phyloP scores from a whole-genome alignment of 495 filamentous ascomycete genomes.

The Aspergillus egyptiacus region DNA sequence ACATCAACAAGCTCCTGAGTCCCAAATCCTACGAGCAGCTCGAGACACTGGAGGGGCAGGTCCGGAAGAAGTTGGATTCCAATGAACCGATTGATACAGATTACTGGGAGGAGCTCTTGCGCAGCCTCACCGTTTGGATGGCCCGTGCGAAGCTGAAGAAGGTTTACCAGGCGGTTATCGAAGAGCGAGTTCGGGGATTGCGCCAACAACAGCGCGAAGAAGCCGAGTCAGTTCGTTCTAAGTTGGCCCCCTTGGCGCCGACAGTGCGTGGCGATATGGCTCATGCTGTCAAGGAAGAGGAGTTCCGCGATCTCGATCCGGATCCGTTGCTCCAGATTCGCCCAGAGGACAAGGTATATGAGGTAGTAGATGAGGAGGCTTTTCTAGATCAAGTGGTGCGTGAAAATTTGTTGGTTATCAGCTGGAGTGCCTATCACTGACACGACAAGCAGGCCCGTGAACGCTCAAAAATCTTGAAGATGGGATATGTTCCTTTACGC shows the following conservation, averaged over 20 bases:
- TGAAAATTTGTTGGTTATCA: conserved; percentile 2
- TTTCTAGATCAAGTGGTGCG: conserved; percentile 57
- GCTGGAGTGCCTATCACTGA: neutral
- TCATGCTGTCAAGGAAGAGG: conserved; percentile 13
- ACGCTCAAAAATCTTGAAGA: conserved; percentile 57
- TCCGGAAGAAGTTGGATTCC: conserved; percentile 73
- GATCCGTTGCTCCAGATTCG: conserved; percentile 65
- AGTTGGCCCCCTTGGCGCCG: conserved; percentile 46
- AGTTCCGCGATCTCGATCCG: conserved; percentile 52
- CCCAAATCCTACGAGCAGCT: conserved; percentile 87
- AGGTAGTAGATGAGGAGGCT: conserved; percentile 53
- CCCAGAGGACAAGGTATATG: conserved; percentile 60
- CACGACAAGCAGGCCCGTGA: conserved; percentile 44
- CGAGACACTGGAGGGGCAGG: conserved; percentile 75
- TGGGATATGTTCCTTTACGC: conserved; percentile 63
- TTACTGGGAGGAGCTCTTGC: conserved; percentile 92
- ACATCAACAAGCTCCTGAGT: conserved; percentile 79
- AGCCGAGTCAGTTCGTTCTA: conserved; percentile 54
- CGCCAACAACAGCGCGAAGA: conserved; percentile 64
- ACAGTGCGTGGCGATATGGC: conserved; percentile 7
- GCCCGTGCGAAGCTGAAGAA: conserved; percentile 79
- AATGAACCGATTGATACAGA: conserved; percentile 93
- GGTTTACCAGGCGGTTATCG: conserved; percentile 72
- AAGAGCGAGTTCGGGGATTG: conserved; percentile 62
- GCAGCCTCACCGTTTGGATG: conserved; percentile 82